Base-by-base conservation (phyloP, 768 basidiomycete genomes). In the Chalciporus piperatus region DNA sequence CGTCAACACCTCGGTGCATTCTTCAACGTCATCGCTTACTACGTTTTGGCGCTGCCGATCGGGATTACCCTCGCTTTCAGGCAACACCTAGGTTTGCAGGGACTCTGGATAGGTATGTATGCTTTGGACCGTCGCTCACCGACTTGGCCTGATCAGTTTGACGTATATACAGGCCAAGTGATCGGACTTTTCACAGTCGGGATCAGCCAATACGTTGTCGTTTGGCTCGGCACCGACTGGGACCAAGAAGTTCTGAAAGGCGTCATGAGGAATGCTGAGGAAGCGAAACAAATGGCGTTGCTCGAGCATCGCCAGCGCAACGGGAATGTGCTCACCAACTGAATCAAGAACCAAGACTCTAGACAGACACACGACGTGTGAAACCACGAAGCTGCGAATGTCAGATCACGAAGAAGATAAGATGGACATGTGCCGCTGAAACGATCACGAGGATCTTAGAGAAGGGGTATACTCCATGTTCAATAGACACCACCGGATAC, bases 141-240 rank as follows among this genome's bases (percentile, higher is more conserved):
- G 50, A 1, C 13, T 7, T 35, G 11, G 3, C 40, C 41, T 37
- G 62, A 73, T 17, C 4, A 47, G 22, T 30, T 38, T 51, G 27
- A 44, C 17, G 33, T 55, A 37, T 54, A n/a, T n/a, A n/a, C n/a
- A 83, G 87, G 87, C 20, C 88, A 89, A 65, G 86, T 87, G 27
- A 72, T 88, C 20, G 88, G 82, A 0, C 70, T 91, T 6, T 86
- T 87, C 59, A 74, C 81, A 3, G 85, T 89, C n/a, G 87, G 84
- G 1, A 55, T 85, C 13, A 76, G 82, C 19, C 87, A 88, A 67
- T 87, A 87, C 50, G 67, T 60, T 6, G 81, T 82, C 9, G 82
- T 89, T 7, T 79, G 78, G 71, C 65, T 76, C 16, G 74, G 74
- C 1, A 80, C 78, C 12, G 59, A 78, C 48, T 80, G 78, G 78